A percentile compares a stretch with the other conserved stretches of the same genome.
These are phyloP conservation scores for Penicillium manginii DNA, from an alignment of 495 filamentous ascomycete species.

Conservation along the genomic window DNA sequence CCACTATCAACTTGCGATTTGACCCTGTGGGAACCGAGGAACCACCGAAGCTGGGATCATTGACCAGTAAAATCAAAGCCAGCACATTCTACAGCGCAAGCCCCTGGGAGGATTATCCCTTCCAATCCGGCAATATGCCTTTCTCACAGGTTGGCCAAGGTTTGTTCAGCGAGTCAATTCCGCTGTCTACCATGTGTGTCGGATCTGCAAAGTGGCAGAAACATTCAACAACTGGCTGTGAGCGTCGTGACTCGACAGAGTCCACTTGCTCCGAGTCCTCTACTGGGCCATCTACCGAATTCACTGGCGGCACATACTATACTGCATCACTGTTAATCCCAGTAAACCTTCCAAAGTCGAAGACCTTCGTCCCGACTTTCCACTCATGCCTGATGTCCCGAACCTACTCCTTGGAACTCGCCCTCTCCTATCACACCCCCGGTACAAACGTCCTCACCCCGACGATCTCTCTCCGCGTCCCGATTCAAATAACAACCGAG, in stretches of 20 bases:
- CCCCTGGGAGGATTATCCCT: slow-evolving; percentile 59
- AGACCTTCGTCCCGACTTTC: slow-evolving; percentile 84
- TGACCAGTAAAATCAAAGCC: slow-evolving; percentile 73
- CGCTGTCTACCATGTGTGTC: slow-evolving; percentile 68
- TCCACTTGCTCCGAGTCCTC: slow-evolving; percentile 36
- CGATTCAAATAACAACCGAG: slow-evolving; percentile 69
- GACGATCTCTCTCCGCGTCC: slow-evolving; percentile 66
- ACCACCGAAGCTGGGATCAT: slow-evolving; percentile 69
- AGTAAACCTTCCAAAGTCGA: slow-evolving; percentile 69
- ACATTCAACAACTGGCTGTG: slow-evolving; percentile 34
- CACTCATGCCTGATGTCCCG: slow-evolving; percentile 83
- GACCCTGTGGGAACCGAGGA: slow-evolving; percentile 63
- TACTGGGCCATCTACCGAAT: slow-evolving; percentile 45
- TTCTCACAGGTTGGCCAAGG: slow-evolving; percentile 59
- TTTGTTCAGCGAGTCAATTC: slow-evolving; percentile 64
- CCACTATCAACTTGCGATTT: slow-evolving; percentile 73
- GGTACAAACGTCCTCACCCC: slow-evolving; percentile 57
- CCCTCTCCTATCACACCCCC: slow-evolving; percentile 62
- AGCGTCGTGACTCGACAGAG: slow-evolving; percentile 65
- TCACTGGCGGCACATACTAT: slow-evolving; percentile 57
- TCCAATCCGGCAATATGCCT: slow-evolving; percentile 18
- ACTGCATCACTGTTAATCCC: slow-evolving; percentile 73
- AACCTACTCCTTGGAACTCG: slow-evolving; percentile 74
- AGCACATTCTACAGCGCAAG: slow-evolving; percentile 72
- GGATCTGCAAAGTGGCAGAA: slow-evolving; percentile 68